Percentiles rank a stretch among this genome's conserved stretches.
These are phyloP conservation scores for Persicaria tinctoria DNA, from an alignment of 148 eudicot genomes.

Conservation along the genomic window DNA sequence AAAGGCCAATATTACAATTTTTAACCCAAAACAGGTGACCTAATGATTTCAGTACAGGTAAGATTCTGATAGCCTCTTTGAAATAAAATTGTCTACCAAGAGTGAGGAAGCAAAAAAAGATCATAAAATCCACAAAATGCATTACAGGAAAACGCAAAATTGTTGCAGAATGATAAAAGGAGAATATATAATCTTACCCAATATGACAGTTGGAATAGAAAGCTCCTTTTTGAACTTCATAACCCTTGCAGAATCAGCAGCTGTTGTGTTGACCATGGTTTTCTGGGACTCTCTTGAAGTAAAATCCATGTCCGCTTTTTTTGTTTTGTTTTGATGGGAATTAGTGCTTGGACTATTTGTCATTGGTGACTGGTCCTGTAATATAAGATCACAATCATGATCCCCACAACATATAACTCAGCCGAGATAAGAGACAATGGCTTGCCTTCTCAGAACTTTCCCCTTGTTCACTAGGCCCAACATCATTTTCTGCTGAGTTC, in stretches of 20 bases:
- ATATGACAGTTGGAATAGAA: constrained; percentile 55
- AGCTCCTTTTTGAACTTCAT: constrained; percentile 79
- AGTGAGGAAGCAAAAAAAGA: background rate
- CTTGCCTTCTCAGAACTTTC: constrained; percentile 56
- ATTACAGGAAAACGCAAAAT: background rate
- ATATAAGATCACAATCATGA: constrained; percentile 13
- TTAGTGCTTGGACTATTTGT: constrained; percentile 28
- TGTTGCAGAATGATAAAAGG: background rate
- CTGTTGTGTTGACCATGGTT: constrained; percentile 53
- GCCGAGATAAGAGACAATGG: background rate
- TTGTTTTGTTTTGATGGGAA: constrained; percentile 34
- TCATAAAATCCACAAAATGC: background rate
- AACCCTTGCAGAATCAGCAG: constrained; percentile 92
- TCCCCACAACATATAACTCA: background rate
- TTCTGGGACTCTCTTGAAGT: constrained; percentile 53
- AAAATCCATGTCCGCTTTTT: constrained; percentile 30
- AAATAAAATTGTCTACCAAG: background rate
- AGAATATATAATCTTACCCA: constrained; percentile 38
- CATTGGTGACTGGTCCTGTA: constrained; percentile 44
- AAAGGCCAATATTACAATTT: background rate
- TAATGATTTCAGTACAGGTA: background rate
- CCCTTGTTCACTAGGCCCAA: constrained; percentile 40
- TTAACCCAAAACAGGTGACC: background rate
- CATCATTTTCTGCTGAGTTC: constrained; percentile 53
- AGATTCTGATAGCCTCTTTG: background rate